Conservation (phyloP, 2,329 filamentous ascomycete species). For the Aaosphaeria arxii region DNA sequence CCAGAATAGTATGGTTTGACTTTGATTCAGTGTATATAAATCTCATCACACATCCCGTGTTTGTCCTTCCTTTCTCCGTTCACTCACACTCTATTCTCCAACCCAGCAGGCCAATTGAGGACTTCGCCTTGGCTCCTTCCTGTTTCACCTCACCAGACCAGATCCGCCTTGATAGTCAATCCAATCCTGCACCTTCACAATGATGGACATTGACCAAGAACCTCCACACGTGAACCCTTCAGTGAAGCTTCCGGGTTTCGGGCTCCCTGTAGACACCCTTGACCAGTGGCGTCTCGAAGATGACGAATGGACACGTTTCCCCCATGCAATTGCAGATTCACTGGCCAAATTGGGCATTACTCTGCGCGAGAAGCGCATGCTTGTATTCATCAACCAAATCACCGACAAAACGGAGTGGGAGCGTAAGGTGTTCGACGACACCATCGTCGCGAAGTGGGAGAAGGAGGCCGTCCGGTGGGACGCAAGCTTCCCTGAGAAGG, state of each 20-base stretch:
- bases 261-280: constrained; percentile 26
- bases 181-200: neutral
- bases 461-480: constrained; percentile 12
- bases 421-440: constrained; percentile 34
- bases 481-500: neutral
- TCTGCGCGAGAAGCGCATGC: constrained; percentile 34
- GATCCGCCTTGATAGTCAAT: too few relatives aligned
- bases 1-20: too few relatives aligned
- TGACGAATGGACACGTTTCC: constrained; percentile 17
- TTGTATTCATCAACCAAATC: constrained; percentile 33
- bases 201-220: constrained; percentile 1
- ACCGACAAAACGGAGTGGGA: constrained; percentile 39
- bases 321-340: constrained; percentile 28
- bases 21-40: too few relatives aligned
- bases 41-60: too few relatives aligned
- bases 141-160: too few relatives aligned
- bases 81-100: too few relatives aligned
- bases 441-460: constrained; percentile 29
- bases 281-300: constrained; percentile 9
- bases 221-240: neutral
- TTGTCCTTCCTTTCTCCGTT: too few relatives aligned
- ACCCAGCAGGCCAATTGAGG: too few relatives aligned
- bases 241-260: constrained; percentile 32
- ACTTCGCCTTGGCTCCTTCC: too few relatives aligned
- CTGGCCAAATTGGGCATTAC: constrained; percentile 14